Evolutionary conservation across 2,329 filamentous ascomycete genomes (phyloP).

Genomic region (Alternaria gansuensis): DNA sequence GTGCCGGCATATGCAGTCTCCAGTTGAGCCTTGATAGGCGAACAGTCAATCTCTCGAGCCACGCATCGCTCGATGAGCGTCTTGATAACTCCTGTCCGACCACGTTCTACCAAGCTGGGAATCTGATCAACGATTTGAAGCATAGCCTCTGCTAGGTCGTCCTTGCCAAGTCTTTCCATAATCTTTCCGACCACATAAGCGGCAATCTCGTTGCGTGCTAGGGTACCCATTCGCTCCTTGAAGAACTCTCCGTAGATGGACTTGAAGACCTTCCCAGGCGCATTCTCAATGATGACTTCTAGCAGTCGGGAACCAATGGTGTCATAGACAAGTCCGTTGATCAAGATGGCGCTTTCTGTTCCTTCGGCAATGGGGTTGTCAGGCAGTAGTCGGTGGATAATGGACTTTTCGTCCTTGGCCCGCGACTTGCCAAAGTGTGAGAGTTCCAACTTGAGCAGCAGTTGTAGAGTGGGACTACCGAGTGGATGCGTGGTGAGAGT

Average conservation of each 20-base stretch:
- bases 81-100: conserved; percentile 80
- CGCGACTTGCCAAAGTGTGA: conserved; percentile 73
- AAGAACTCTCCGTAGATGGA: conserved; percentile 82
- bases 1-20: conserved; percentile 64
- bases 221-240: conserved; percentile 77
- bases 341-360: conserved; percentile 78
- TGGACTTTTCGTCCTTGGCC: conserved; percentile 69
- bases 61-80: conserved; percentile 83
- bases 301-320: conserved; percentile 87
- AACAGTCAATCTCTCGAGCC: conserved; percentile 68
- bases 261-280: conserved; percentile 91
- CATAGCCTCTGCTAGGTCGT: conserved; percentile 80
- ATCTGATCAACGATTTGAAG: conserved; percentile 77
- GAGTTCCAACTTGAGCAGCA: conserved; percentile 87
- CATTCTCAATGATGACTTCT: conserved; percentile 82
- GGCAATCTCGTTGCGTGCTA: conserved; percentile 89
- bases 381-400: conserved; percentile 80
- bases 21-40: conserved; percentile 65
- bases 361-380: conserved; percentile 78
- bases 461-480: conserved; percentile 91
- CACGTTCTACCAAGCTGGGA: conserved; percentile 74
- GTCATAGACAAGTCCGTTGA: conserved; percentile 89
- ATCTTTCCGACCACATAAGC: conserved; percentile 86
- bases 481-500: conserved; percentile 88
- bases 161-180: conserved; percentile 83